Conservation (phyloP, 768 basidiomycete genomes). For the Erythrobasidium yunnanense region DNA sequence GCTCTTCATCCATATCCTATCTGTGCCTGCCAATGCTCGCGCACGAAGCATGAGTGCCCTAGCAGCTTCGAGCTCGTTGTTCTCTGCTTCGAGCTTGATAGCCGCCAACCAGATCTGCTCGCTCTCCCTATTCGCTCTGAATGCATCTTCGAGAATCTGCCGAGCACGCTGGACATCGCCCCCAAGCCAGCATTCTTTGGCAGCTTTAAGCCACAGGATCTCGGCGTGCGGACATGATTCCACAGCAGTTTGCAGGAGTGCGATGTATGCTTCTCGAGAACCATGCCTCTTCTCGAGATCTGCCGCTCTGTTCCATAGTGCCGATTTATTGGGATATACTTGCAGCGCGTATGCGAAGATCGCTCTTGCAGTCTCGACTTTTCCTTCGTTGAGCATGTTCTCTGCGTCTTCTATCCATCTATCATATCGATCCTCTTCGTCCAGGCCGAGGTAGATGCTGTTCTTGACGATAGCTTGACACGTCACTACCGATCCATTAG, state of each 20-base stretch:
- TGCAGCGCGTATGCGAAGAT: constrained; percentile 81
- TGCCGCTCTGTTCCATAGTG: constrained; percentile 82
- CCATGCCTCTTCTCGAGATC: constrained; percentile 88
- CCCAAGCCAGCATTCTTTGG: constrained; percentile 89
- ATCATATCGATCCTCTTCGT: constrained; percentile 82
- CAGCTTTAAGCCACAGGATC: constrained; percentile 93
- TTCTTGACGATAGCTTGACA: constrained; percentile 93
- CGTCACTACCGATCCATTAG: constrained; percentile 69
- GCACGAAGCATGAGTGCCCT: constrained; percentile 77
- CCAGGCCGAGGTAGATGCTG: constrained; percentile 81
- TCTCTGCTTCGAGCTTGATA: constrained; percentile 92
- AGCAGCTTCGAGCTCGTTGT: constrained; percentile 76
- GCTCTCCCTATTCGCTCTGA: constrained; percentile 88
- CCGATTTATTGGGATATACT: constrained; percentile 73
- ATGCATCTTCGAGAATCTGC: constrained; percentile 74
- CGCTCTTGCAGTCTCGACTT: constrained; percentile 71
- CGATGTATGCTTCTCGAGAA: constrained; percentile 68
- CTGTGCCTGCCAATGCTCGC: constrained; percentile 78
- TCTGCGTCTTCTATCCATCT: constrained; percentile 91
- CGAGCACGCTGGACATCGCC: constrained; percentile 86
- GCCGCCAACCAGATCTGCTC: constrained; percentile 97
- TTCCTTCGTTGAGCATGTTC: constrained; percentile 59
- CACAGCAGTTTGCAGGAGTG: constrained; percentile 69
- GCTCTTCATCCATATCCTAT: constrained; percentile 99
- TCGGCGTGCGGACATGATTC: constrained; percentile 89